phyloP scores from a whole-genome alignment of 2,329 filamentous ascomycete species.

The Exophiala mesophila region DNA sequence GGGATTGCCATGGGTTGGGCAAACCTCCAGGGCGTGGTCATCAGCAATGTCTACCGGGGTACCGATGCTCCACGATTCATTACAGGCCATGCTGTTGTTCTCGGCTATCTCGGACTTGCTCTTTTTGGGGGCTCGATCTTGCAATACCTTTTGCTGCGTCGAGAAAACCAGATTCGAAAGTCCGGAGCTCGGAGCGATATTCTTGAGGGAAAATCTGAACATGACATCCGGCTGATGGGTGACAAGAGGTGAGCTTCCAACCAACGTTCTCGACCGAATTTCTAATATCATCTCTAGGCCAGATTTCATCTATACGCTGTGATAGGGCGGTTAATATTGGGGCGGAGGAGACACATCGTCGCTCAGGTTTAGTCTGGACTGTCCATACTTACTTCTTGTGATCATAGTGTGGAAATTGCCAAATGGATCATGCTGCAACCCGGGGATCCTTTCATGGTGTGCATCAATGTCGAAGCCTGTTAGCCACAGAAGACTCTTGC shows the following conservation, averaged over 20 bases:
- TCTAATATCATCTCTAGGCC: too few relatives aligned
- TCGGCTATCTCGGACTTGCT: constrained; percentile 67
- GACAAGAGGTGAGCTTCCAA: too few relatives aligned
- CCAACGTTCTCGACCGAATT: too few relatives aligned
- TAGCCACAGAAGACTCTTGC: too few relatives aligned
- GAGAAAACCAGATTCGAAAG: constrained; percentile 11
- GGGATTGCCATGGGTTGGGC: constrained; percentile 90
- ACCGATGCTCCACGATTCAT: constrained; percentile 59
- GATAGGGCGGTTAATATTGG: too few relatives aligned
- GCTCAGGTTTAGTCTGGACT: too few relatives aligned
- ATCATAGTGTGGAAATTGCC: too few relatives aligned
- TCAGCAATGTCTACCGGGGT: constrained; percentile 64
- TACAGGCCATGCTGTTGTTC: constrained; percentile 67
- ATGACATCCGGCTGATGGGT: constrained; percentile 12
- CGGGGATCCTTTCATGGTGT: too few relatives aligned
- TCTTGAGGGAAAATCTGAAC: constrained; percentile 7
- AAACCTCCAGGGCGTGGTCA: constrained; percentile 80
- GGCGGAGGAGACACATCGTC: too few relatives aligned
- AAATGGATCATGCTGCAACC: too few relatives aligned
- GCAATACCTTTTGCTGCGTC: constrained; percentile 16
- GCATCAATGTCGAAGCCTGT: too few relatives aligned
- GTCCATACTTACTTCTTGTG: too few relatives aligned
- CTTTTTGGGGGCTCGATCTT: constrained; percentile 54
- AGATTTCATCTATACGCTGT: constrained; percentile 13
- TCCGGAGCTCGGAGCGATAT: constrained; percentile 8